Base-by-base conservation (phyloP, 1,284 basidiomycete species). In the Phellopilus nigrolimitatus region DNA sequence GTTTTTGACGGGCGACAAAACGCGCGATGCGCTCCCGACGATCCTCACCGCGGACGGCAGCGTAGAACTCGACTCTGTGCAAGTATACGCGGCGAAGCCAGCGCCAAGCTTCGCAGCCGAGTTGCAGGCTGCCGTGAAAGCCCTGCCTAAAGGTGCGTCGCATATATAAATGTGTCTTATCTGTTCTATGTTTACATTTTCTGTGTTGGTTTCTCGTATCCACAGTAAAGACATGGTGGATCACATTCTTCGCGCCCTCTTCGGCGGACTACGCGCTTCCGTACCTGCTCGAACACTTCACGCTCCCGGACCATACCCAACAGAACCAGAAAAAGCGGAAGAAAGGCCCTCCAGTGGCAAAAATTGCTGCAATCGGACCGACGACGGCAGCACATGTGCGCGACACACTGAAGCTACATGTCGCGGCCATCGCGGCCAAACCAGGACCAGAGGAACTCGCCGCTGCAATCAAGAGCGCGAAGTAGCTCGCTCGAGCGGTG, bases 1-100 rank as follows among this genome's bases (percentile, higher is more conserved):
- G 9, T 90, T 88, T 62, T 72, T 92, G 6, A 85, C 79, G 4
- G 88, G 88, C 13, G 89, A 91, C 71, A 91, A 90, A 71, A 91
- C 87, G 55, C 73, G 78, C 13, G 86, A 90, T 57, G 83, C 78
- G 0, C 64, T 91, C 2, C 69, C 78, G 0, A 67, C 55, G 3
- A 72, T 82, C 7, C 67, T 92, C 31, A 27, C 40, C 2, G 52
- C 59, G 0, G 68, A 68, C 0, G 74, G 68, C 0, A 71, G 71
- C 1, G 62, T 87, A 1, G 61, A 60, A 30, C 63, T 84, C 22
- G 65, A 72, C 12, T 57, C 69, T 13, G 59, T 88, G 13, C 75
- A 84, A 59, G 85, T 88, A 8, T 91, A 91, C 58, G 72, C 71
- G 60, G 89, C 88, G 17, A 70, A 66, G 36, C 75, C 78, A 1